A percentile compares a stretch with the other conserved stretches of the same genome.
phyloP scores from a whole-genome alignment of 2,329 filamentous ascomycete genomes.

The Colletotrichum sp. region DNA sequence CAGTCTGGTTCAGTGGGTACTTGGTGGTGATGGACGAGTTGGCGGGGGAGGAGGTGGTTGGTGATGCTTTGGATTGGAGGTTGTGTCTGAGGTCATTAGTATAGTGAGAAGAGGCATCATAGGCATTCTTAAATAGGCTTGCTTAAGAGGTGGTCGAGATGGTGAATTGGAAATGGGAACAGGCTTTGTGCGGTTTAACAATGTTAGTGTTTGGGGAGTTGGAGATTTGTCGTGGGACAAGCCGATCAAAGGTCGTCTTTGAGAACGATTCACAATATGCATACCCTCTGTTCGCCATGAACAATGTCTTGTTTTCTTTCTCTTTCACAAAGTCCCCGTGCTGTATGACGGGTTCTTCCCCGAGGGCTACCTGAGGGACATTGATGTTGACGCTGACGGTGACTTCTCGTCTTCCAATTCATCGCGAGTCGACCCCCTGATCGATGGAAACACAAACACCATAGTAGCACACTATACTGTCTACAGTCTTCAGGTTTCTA shows the following conservation, averaged over 20 bases:
- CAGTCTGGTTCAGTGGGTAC: neutral
- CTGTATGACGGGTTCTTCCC: neutral
- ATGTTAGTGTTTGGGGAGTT: accelerated
- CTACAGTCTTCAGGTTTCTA: neutral
- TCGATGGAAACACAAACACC: neutral
- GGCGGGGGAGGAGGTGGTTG: neutral
- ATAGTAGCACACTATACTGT: accelerated
- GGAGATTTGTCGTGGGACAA: neutral
- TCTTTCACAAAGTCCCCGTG: accelerated
- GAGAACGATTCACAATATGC: neutral
- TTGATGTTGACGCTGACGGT: neutral
- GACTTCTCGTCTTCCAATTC: accelerated
- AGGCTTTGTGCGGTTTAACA: accelerated
- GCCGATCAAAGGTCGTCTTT: neutral
- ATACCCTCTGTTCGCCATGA: neutral
- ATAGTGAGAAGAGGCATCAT: neutral
- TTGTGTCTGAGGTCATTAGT: neutral
- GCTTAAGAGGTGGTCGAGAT: neutral
- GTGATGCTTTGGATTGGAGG: neutral
- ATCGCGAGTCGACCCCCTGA: neutral
- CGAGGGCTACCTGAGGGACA: neutral
- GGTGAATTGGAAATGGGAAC: neutral
- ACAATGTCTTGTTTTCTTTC: neutral
- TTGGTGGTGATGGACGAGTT: neutral
- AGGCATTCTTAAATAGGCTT: neutral